Evolutionary conservation across 805 yeast species (phyloP), one percentile per base, ranked within the genome.

Genomic region (Ogataea ramenticola): DNA sequence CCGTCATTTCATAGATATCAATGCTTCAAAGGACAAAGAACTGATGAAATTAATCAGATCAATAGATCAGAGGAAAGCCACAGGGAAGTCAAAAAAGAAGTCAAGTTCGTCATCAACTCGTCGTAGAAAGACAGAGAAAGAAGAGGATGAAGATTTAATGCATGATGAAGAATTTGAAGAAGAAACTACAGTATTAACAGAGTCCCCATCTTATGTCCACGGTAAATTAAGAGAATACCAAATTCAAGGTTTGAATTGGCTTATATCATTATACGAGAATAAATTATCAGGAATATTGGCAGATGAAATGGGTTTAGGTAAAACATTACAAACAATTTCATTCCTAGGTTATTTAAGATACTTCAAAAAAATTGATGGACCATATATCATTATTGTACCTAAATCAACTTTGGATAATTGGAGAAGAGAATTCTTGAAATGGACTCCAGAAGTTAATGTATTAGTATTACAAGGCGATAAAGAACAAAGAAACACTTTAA

Each of bases 221-320:
- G 99, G 99, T 10, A 72, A 60, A 43, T 68, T 93, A 54, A 75
- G 99, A 54, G 96, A 88, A 57, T 91, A 93, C 60, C 99, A 91
- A 66, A 71, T 91, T 27, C 96, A 89, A 58, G 99, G 99, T 41
- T 73, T 91, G 42, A 93, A 93, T 64, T 91, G 99, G 99, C 72
- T 91, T 57, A 82, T 91, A 17, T 80, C 95, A 1, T 65, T 91
- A 31, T 86, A 89, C 60, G 96, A 90, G 52, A 88, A 91, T 62
- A 77, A 84, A 53, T 72, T 91, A 37, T 84, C 95, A 10, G 99
- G 99, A 19, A 93, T 91, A 39, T 67, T 91, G 41, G 99, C 99
- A 12, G 99, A 91, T 65, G 99, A 91, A 62, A 91, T 93, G 99
- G 99, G 99, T 3, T 72, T 91, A 35, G 99, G 99, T 45, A 91